phyloP scores from a whole-genome alignment of 768 basidiomycete species.

The Collybiopsis luxurians region DNA sequence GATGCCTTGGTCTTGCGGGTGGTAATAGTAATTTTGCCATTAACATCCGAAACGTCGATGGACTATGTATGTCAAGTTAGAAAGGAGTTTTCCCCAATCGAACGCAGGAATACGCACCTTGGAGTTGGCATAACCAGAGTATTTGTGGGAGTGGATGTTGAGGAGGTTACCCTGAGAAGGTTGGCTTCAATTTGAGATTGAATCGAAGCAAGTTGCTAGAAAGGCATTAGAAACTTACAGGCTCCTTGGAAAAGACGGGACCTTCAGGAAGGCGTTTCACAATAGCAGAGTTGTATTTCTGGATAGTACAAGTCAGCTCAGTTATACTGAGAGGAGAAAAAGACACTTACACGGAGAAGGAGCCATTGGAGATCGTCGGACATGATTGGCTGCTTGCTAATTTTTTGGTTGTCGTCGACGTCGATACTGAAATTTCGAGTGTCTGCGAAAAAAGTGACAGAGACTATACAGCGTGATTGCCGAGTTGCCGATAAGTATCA shows the following conservation, averaged over 20 bases:
- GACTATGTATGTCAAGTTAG: conserved; percentile 38
- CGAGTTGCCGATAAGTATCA: no score
- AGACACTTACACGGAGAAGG: conserved; percentile 71
- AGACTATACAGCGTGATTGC: conserved; percentile 1
- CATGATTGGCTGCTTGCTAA: conserved; percentile 57
- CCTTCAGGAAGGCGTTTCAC: conserved; percentile 76
- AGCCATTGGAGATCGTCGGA: conserved; percentile 93
- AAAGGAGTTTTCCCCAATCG: not conserved
- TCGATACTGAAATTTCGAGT: not conserved
- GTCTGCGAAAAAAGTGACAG: not conserved
- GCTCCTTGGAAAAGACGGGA: conserved; percentile 81
- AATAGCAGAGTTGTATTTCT: conserved; percentile 85
- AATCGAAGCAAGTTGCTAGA: conserved; percentile 8
- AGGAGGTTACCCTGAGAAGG: conserved; percentile 72
- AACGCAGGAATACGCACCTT: conserved; percentile 47
- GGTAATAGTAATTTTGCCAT: conserved; percentile 53
- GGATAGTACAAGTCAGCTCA: conserved; percentile 6
- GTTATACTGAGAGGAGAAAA: not conserved
- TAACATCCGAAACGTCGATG: conserved; percentile 56
- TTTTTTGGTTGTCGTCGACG: not conserved
- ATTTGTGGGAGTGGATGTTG: conserved; percentile 90
- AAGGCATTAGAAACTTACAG: conserved; percentile 43
- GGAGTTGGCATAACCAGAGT: conserved; percentile 82
- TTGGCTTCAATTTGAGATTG: not conserved
- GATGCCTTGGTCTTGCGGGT: conserved; percentile 65